Evolutionary conservation across 225 moss, liverwort and hornwort genomes (phyloP).

Genomic region (Antitrichia curtipendula): DNA sequence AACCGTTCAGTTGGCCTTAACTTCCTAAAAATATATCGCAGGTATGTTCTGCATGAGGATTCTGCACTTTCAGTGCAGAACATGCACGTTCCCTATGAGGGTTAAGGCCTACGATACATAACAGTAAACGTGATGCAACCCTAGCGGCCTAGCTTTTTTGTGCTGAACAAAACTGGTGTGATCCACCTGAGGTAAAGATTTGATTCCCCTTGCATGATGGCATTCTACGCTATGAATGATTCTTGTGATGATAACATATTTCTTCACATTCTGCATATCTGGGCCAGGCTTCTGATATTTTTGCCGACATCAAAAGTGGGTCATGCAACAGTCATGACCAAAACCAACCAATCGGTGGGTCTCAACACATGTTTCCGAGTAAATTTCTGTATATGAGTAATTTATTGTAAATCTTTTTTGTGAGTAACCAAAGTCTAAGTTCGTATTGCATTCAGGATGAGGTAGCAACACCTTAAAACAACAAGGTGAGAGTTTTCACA

Average conservation of each 20-base stretch:
- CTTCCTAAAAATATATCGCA: background rate
- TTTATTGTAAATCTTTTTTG: background rate
- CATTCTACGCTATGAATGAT: background rate
- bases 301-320: background rate
- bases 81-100: background rate
- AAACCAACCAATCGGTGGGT: background rate
- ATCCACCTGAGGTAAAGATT: background rate
- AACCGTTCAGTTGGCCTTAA: background rate
- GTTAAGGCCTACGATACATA: background rate
- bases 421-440: background rate
- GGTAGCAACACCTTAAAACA: background rate
- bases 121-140: too few relatives aligned
- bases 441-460: background rate
- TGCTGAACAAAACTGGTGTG: background rate
- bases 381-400: too few relatives aligned
- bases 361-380: too few relatives aligned
- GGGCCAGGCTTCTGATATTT: background rate
- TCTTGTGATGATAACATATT: background rate
- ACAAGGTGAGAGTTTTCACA: background rate
- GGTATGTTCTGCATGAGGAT: background rate
- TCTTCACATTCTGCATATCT: background rate
- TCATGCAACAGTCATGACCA: background rate
- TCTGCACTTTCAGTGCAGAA: background rate
- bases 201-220: background rate
- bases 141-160: background rate